Percentiles rank a stretch among this genome's conserved stretches.
phyloP scores from a whole-genome alignment of 345 rosid species.

The Eucalyptus globulus region DNA sequence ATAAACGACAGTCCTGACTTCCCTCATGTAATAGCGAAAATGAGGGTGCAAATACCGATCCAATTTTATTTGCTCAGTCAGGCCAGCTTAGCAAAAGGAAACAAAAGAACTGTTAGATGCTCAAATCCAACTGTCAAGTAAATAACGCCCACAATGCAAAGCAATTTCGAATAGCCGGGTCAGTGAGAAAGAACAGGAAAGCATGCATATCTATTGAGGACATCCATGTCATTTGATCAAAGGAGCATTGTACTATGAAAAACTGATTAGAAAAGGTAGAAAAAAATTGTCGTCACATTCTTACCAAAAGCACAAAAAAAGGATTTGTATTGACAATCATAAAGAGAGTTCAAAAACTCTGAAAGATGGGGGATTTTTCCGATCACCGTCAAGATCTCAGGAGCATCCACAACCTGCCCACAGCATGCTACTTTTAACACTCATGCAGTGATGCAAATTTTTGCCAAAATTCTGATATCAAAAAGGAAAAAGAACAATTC shows the following conservation, averaged over 20 bases:
- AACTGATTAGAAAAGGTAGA: background rate
- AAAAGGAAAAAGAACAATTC: background rate
- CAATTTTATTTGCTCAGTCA: constrained; percentile 77
- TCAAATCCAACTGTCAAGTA: background rate
- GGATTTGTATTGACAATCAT: constrained; percentile 87
- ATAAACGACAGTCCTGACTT: constrained; percentile 86
- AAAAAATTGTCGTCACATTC: background rate
- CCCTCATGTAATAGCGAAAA: constrained; percentile 97
- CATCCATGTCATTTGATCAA: background rate
- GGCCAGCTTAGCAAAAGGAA: constrained; percentile 45
- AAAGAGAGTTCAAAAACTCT: constrained; percentile 86
- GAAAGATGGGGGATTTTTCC: constrained; percentile 84
- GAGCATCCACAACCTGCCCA: constrained; percentile 95
- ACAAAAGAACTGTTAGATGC: background rate
- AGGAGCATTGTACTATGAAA: background rate
- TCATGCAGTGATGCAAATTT: background rate
- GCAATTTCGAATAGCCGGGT: background rate
- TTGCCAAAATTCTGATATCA: background rate
- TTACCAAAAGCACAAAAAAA: constrained; percentile 93
- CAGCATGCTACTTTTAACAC: background rate
- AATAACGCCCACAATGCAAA: background rate
- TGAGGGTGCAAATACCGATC: constrained; percentile 90
- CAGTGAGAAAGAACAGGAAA: background rate
- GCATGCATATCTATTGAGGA: background rate
- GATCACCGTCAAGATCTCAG: constrained; percentile 95